Conservation (phyloP, 1,284 basidiomycete species). For the Trichosporon sp. region DNA sequence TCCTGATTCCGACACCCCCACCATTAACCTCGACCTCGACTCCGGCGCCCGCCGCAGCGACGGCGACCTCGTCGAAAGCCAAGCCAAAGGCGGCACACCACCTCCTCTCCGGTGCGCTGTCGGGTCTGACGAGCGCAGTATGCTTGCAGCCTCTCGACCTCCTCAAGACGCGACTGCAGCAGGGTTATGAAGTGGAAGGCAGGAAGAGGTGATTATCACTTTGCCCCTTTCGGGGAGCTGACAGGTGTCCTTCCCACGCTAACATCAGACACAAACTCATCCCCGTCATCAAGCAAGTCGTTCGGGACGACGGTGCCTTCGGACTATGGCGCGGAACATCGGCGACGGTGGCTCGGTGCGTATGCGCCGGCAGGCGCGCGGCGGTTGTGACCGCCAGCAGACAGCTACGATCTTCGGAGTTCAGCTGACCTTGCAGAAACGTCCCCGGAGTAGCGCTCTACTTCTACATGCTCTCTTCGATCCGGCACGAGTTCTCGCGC, state of each 20-base stretch:
- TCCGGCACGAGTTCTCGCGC: slow-evolving; percentile 58
- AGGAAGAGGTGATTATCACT: slow-evolving; percentile 23
- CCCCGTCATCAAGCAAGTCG: slow-evolving; percentile 36
- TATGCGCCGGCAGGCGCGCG: neutral
- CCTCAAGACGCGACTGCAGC: slow-evolving; percentile 80
- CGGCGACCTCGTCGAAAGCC: neutral
- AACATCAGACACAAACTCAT: slow-evolving; percentile 27
- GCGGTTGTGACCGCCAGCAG: too few species aligned
- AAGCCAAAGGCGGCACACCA: slow-evolving; percentile 41
- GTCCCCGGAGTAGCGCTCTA: slow-evolving; percentile 90
- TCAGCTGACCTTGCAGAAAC: slow-evolving; percentile 57
- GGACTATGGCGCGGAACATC: slow-evolving; percentile 71
- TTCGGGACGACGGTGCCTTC: slow-evolving; percentile 46
- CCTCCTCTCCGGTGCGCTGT: slow-evolving; percentile 44
- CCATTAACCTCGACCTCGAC: neutral
- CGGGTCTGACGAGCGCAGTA: slow-evolving; percentile 44
- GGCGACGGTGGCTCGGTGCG: slow-evolving; percentile 68
- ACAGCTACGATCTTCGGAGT: neutral
- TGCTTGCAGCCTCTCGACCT: slow-evolving; percentile 59
- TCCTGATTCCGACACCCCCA: neutral
- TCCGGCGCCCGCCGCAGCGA: neutral
- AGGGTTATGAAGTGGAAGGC: slow-evolving; percentile 45
- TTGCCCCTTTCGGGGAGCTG: neutral
- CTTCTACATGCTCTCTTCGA: slow-evolving; percentile 75
- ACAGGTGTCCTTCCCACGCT: neutral